Conservation (phyloP, 192 early-diverging fungal genomes). For the Geranomyces variabilis region DNA sequence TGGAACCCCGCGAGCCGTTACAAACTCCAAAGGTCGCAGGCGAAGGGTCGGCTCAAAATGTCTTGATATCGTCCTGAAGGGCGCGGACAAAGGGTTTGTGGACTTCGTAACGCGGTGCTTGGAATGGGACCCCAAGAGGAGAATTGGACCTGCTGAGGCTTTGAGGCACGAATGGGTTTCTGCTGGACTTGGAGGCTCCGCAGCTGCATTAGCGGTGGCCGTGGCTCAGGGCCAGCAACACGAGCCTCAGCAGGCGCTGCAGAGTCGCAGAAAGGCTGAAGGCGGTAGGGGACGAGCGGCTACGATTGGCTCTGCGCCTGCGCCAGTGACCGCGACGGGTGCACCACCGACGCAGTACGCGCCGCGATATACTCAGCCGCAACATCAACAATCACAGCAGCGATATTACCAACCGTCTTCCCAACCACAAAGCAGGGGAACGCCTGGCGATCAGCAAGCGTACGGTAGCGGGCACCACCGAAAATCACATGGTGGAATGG, state of each 20-base stretch:
- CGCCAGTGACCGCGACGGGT: background rate
- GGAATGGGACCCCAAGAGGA: constrained; percentile 85
- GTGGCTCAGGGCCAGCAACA: background rate
- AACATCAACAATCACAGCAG: background rate
- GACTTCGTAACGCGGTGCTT: constrained; percentile 86
- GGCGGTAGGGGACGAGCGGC: background rate
- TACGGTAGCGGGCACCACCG: too few species aligned
- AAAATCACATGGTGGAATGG: too few species aligned
- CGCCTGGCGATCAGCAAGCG: too few species aligned
- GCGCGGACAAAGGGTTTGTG: constrained; percentile 76
- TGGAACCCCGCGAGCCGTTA: constrained; percentile 58
- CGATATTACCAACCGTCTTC: background rate
- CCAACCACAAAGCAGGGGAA: background rate
- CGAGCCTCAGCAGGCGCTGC: background rate
- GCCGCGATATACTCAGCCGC: background rate
- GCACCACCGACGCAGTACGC: background rate
- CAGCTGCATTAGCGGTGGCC: background rate
- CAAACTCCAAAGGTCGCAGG: constrained; percentile 89
- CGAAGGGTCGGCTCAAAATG: constrained; percentile 78
- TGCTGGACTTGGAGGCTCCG: background rate
- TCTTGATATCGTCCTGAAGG: constrained; percentile 72
- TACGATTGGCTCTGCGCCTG: background rate
- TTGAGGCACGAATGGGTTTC: constrained; percentile 64
- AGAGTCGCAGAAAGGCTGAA: background rate
- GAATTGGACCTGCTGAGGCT: constrained; percentile 86